Evolutionary conservation across 2,329 filamentous ascomycete species (phyloP).

Genomic region (Ophiocordyceps polyrhachis-furcata): DNA sequence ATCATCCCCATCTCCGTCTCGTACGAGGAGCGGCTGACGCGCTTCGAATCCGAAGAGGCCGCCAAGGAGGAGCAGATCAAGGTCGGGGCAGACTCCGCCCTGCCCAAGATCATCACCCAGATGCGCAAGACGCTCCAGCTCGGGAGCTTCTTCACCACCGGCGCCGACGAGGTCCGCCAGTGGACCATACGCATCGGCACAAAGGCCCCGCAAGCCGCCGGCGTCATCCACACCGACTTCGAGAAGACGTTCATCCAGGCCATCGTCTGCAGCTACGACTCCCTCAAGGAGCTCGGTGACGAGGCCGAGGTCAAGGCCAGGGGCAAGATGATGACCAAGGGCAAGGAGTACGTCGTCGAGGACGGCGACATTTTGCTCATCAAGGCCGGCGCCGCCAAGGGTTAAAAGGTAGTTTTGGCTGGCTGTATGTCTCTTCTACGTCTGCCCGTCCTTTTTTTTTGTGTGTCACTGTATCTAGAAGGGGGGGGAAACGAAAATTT

Average conservation of each 20-base stretch:
- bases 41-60: conserved; percentile 59
- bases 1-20: conserved; percentile 85
- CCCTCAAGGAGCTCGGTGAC: conserved; percentile 71
- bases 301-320: conserved; percentile 79
- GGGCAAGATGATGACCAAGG: conserved; percentile 96
- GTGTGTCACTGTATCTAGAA: not conserved
- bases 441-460: not conserved
- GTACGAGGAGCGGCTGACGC: conserved; percentile 81
- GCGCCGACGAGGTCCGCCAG: conserved; percentile 88
- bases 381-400: conserved; percentile 74
- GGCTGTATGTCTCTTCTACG: not conserved
- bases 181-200: conserved; percentile 94
- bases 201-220: conserved; percentile 93
- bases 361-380: conserved; percentile 72
- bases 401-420: conserved; percentile 27
- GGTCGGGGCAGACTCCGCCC: conserved; percentile 65
- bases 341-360: conserved; percentile 86
- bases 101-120: conserved; percentile 78
- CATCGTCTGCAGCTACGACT: conserved; percentile 76
- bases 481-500: too few species aligned
- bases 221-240: conserved; percentile 96
- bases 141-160: conserved; percentile 92
- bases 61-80: conserved; percentile 75
- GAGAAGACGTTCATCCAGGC: conserved; percentile 99
- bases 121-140: conserved; percentile 89